Evolutionary conservation across 1,139 yeast species (phyloP).

Genomic region (Taiozyma sp.): DNA sequence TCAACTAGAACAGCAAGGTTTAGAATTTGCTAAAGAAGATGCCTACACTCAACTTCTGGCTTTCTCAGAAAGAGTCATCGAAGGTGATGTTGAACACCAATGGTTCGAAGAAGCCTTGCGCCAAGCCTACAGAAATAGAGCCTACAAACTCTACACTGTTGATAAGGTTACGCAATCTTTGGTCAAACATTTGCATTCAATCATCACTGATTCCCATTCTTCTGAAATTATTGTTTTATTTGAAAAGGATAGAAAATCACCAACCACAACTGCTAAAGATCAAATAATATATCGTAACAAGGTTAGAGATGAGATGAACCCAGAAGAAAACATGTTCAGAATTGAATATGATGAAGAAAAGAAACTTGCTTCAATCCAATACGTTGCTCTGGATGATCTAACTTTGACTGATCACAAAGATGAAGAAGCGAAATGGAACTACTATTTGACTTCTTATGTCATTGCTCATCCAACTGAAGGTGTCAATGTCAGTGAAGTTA

Average conservation of each 20-base stretch:
- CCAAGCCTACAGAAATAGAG: slow-evolving; percentile 91
- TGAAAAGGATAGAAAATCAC: slow-evolving; percentile 64
- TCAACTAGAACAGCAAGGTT: slow-evolving; percentile 72
- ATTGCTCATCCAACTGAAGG: slow-evolving; percentile 98
- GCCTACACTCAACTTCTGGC: slow-evolving; percentile 74
- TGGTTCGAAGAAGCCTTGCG: slow-evolving; percentile 95
- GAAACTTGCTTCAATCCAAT: slow-evolving; percentile 64
- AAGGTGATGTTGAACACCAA: slow-evolving; percentile 89
- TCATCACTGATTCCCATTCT: slow-evolving; percentile 76
- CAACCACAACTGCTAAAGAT: slow-evolving; percentile 67
- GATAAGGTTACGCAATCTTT: slow-evolving; percentile 90
- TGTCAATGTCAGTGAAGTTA: slow-evolving; percentile 72
- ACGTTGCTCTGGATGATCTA: slow-evolving; percentile 80
- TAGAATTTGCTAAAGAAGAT: slow-evolving; percentile 62
- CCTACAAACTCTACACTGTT: slow-evolving; percentile 86
- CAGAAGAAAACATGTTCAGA: slow-evolving; percentile 91
- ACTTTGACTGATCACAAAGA: slow-evolving; percentile 74
- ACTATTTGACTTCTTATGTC: slow-evolving; percentile 85
- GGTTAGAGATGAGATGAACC: slow-evolving; percentile 72
- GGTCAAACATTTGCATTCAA: slow-evolving; percentile 79
- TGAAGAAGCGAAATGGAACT: slow-evolving; percentile 82
- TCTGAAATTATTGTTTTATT: slow-evolving; percentile 76
- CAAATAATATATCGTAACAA: slow-evolving; percentile 90
- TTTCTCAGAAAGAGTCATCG: slow-evolving; percentile 71
- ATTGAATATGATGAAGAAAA: slow-evolving; percentile 58